These are phyloP conservation scores for Coprinopsis cinerea DNA, from an alignment of 768 basidiomycete genomes.

Conservation along the genomic window DNA sequence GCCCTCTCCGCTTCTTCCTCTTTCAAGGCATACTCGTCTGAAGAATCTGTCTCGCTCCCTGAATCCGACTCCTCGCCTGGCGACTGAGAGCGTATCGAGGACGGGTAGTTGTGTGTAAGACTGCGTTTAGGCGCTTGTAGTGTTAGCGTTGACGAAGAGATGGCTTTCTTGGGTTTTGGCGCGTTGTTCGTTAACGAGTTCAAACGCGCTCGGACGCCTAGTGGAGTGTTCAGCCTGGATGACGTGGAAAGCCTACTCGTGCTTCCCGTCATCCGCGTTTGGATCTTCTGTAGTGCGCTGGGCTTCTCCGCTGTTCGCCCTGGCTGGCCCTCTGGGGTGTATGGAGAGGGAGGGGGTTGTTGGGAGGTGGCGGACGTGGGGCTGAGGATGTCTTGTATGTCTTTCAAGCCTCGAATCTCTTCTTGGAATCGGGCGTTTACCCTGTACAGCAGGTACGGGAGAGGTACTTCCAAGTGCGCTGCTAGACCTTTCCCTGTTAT, in stretches of 20 bases:
- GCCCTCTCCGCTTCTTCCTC: slow-evolving; percentile 67
- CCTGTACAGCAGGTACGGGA: slow-evolving; percentile 81
- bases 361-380: slow-evolving; percentile 38
- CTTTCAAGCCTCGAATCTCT: slow-evolving; percentile 74
- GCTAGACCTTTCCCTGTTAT: slow-evolving; percentile 76
- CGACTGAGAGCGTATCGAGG: slow-evolving; percentile 18
- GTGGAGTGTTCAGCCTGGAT: slow-evolving; percentile 44
- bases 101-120: slow-evolving; percentile 28
- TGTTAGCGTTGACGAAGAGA: slow-evolving; percentile 69
- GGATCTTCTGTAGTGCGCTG: slow-evolving; percentile 24
- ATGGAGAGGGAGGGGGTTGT: slow-evolving; percentile 28
- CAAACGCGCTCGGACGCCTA: slow-evolving; percentile 65
- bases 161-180: slow-evolving; percentile 46
- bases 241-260: slow-evolving; percentile 34
- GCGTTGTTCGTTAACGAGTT: slow-evolving; percentile 59
- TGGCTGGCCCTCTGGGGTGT: slow-evolving; percentile 19
- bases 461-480: slow-evolving; percentile 69
- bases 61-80: slow-evolving; percentile 50
- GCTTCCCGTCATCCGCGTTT: slow-evolving; percentile 25
- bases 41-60: slow-evolving; percentile 47
- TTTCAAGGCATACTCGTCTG: slow-evolving; percentile 46
- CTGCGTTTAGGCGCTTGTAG: slow-evolving; percentile 47
- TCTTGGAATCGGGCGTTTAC: slow-evolving; percentile 82
- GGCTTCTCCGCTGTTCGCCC: slow-evolving; percentile 20
- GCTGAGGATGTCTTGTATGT: slow-evolving; percentile 57